Base-by-base conservation (phyloP, 306 rosid species). In the Sechiopsis laciniata region DNA sequence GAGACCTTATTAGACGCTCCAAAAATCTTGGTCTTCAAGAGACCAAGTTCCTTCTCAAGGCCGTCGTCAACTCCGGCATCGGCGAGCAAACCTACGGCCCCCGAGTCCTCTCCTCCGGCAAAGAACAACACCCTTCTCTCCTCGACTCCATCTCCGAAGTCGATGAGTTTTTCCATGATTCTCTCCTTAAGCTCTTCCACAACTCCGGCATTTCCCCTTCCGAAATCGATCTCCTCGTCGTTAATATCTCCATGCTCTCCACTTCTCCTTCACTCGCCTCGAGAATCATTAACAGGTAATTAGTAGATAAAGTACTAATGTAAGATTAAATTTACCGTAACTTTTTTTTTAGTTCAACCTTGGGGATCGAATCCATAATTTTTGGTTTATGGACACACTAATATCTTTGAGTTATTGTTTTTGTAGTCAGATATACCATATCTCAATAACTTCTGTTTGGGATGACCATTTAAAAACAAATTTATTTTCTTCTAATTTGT, bases 41-140 rank as follows among this genome's bases (percentile, higher is more conserved):
- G 61, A 86, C 80, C 85, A 78, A 87, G 61, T 93, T 93, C 81
- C 82, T 90, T 35, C 96, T 93, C 59, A 93, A 90, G 64, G 96
- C 98, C 70, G 59, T 93, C 19, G 98, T 93, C 1, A 93, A 80
- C 83, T 88, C 98, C 5, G 97, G 98, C 81, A 84, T 93, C 68
- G 98, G 98, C 3, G 98, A 93, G 77, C 85, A 88, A 74, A 93
- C 98, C 73, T 89, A 90, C 20, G 98, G 82, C 2, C 98, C 98
- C 42, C 77, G 84, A 10, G 87, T 86, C 85, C 7, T 88, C 75
- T 77, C 88, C 21, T 78, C 77, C 19, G 91, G 85, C 17, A 78
- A 90, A 0, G 96, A 89, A 20, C 53, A 77, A 0, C 78, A 20
- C 16, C 96, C 97, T 0, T 86, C 84, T 3, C 11, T 93, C 40